Base-by-base conservation (phyloP, 495 filamentous ascomycete genomes). In the Xylaria sp. region DNA sequence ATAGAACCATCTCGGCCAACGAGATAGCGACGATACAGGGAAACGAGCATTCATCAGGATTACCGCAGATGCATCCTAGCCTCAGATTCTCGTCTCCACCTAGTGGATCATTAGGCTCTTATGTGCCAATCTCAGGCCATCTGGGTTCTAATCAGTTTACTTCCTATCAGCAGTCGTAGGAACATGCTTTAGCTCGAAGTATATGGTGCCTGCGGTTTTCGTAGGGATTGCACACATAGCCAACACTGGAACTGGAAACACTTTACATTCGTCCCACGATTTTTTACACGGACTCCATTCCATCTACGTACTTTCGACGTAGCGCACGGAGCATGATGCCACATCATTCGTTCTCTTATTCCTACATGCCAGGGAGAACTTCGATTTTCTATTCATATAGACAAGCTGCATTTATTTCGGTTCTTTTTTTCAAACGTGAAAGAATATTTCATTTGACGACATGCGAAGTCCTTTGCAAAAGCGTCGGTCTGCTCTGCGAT, bases 131-230 rank as follows among this genome's bases (percentile, higher is more conserved):
- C 37, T 64, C 72, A 15, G 67, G 71, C 21, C 74, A 73, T 35
- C 0, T 48, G 14, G 6, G 41, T 37, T 70, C 73, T 58, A 73
- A 70, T 26, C 71, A 72, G 17, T 37, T 72, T 26, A 61, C 65
- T 65, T 59, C 76, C 57, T 73, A 73, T 48, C 72, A 74, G 58
- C 72, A 71, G 71, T 71, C 72, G 55, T 78, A 78, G 76, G 71
- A 35, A 71, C 15, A 57, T 63, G 37, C 26, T 40, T 69, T 46
- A 15, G 67, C 40, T 17, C 53, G 69, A 71, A 73, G 64, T 53
- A 50, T 70, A 50, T 26, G 2, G 8, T 1, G 8, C 9, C 11
- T 70, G 68, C 19, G 9, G 29, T 8, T 50, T 15, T 19, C 15
- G 46, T 46, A 33, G 17, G 52, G 7, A 31, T 52, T 15, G 31